phyloP scores from a whole-genome alignment of 768 basidiomycete species.

The Suillus subluteus region DNA sequence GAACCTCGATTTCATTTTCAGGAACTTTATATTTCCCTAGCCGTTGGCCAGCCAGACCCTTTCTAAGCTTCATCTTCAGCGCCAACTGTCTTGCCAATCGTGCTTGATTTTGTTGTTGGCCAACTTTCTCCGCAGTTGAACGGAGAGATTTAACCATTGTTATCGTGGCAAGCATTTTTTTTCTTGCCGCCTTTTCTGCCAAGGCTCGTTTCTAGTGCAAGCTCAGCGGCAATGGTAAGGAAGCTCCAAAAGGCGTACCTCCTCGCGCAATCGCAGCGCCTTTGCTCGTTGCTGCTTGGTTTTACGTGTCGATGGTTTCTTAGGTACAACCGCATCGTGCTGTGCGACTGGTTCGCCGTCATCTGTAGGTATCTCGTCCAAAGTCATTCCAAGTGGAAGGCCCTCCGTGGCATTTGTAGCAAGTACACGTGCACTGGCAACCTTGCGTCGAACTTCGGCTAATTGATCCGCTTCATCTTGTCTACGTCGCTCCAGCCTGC shows the following conservation, averaged over 20 bases:
- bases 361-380: slow-evolving; percentile 50
- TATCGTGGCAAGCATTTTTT: slow-evolving; percentile 64
- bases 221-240: neutral
- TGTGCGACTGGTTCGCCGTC: slow-evolving; percentile 40
- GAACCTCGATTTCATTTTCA: slow-evolving; percentile 74
- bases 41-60: slow-evolving; percentile 72
- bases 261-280: slow-evolving; percentile 62
- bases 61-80: slow-evolving; percentile 53
- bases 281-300: slow-evolving; percentile 72
- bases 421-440: slow-evolving; percentile 49
- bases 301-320: slow-evolving; percentile 49
- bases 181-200: slow-evolving; percentile 59
- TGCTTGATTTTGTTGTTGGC: slow-evolving; percentile 42
- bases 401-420: slow-evolving; percentile 37
- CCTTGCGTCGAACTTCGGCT: slow-evolving; percentile 55
- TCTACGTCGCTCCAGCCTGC: slow-evolving; percentile 63
- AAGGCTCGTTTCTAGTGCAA: slow-evolving; percentile 61
- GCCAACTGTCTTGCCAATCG: slow-evolving; percentile 43
- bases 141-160: slow-evolving; percentile 57
- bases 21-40: slow-evolving; percentile 82
- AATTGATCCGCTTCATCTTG: slow-evolving; percentile 56
- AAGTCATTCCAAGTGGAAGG: slow-evolving; percentile 65
- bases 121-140: slow-evolving; percentile 39
- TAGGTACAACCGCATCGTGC: slow-evolving; percentile 38
- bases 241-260: slow-evolving; percentile 46